Evolutionary conservation across 2,329 filamentous ascomycete genomes (phyloP).

Genomic region (Penicillium brasilianum): DNA sequence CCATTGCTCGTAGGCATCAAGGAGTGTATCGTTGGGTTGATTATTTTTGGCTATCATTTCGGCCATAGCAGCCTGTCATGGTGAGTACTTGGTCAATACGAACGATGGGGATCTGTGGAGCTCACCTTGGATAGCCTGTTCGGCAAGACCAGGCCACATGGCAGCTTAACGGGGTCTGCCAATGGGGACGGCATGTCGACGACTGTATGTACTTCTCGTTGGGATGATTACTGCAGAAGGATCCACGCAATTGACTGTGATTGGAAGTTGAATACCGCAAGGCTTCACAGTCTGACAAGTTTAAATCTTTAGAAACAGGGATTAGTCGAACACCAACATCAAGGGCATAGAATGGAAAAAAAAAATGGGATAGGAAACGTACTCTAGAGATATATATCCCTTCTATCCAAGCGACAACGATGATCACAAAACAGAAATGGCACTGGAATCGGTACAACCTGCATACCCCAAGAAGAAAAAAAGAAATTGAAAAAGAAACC

Average conservation of each 20-base stretch:
- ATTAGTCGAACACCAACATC: neutral
- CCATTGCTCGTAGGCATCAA: slow-evolving; percentile 59
- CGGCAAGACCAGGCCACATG: slow-evolving; percentile 60
- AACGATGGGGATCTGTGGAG: neutral
- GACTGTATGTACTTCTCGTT: neutral
- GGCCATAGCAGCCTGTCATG: slow-evolving; percentile 50
- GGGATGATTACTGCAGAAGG: neutral
- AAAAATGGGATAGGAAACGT: neutral
- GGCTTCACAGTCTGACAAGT: neutral
- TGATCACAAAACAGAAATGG: neutral
- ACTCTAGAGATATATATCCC: neutral
- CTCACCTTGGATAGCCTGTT: slow-evolving; percentile 58
- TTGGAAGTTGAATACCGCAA: neutral
- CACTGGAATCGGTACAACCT: neutral
- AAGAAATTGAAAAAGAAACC: slow-evolving; percentile 8
- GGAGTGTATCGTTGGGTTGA: slow-evolving; percentile 51
- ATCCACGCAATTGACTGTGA: neutral
- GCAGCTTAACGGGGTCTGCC: slow-evolving; percentile 55
- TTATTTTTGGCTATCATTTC: slow-evolving; percentile 52
- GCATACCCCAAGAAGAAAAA: slow-evolving; percentile 2
- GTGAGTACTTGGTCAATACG: slow-evolving; percentile 1
- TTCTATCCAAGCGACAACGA: neutral
- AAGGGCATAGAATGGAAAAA: neutral
- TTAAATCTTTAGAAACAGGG: neutral
- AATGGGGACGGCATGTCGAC: slow-evolving; percentile 36